Evolutionary conservation across 2,329 filamentous ascomycete genomes (phyloP).

Genomic region (Aureobasidium pullulans): DNA sequence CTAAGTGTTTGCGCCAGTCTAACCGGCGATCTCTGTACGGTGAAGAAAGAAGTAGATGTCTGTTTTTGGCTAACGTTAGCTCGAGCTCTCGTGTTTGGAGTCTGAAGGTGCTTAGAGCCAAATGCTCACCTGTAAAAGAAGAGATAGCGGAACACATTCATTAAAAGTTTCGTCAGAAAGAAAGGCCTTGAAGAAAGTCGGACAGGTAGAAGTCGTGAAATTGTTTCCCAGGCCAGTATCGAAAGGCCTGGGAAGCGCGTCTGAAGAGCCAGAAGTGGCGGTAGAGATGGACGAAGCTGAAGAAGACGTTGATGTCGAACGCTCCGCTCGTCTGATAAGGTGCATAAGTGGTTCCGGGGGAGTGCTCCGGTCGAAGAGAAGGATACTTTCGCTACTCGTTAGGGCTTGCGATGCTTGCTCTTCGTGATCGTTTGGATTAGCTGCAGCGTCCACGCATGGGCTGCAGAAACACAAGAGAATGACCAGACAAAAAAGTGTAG

Average conservation of each 20-base stretch:
- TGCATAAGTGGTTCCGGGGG: slow-evolving; percentile 6
- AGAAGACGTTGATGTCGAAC: slow-evolving; percentile 5
- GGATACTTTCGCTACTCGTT: background rate
- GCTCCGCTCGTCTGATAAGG: slow-evolving; percentile 10
- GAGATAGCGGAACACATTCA: slow-evolving; percentile 72
- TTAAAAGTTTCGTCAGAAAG: slow-evolving; percentile 60
- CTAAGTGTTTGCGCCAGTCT: slow-evolving; percentile 72
- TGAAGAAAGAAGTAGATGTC: slow-evolving; percentile 80
- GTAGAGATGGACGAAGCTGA: slow-evolving; percentile 1
- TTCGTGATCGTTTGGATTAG: background rate
- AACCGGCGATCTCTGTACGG: slow-evolving; percentile 62
- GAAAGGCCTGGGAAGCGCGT: slow-evolving; percentile 35
- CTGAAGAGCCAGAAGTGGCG: slow-evolving; percentile 1
- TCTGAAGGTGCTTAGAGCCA: background rate
- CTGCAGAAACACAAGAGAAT: slow-evolving; percentile 2
- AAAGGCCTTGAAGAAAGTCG: slow-evolving; percentile 60
- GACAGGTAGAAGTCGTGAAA: slow-evolving; percentile 49
- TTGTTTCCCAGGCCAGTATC: slow-evolving; percentile 45
- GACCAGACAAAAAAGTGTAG: background rate
- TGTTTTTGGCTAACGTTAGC: slow-evolving; percentile 32
- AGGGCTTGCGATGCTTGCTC: background rate
- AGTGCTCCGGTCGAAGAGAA: slow-evolving; percentile 14
- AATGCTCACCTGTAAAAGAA: slow-evolving; percentile 64
- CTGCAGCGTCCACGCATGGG: background rate
- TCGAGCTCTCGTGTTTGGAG: background rate